These are phyloP conservation scores for Microcyclosporella mali DNA, from an alignment of 2,329 filamentous ascomycete genomes.

Conservation along the genomic window DNA sequence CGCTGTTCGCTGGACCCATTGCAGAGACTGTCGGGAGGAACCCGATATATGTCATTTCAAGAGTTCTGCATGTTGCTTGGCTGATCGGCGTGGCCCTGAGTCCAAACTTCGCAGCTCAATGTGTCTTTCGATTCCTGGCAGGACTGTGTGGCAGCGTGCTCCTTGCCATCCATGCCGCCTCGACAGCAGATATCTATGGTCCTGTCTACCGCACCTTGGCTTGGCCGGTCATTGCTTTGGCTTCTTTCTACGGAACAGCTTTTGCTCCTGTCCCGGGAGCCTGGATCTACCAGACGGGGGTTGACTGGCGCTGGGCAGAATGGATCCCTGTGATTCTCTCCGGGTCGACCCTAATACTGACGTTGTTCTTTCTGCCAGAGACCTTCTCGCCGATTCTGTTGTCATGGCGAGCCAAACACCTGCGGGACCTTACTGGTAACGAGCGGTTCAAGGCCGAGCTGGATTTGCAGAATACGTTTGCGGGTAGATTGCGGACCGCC, in stretches of 20 bases:
- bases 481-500: conserved; percentile 13
- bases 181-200: conserved; percentile 25
- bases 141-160: conserved; percentile 22
- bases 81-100: conserved; percentile 19
- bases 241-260: conserved; percentile 16
- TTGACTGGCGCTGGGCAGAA: conserved; percentile 35
- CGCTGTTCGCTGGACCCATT: conserved; percentile 35
- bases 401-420: conserved; percentile 30
- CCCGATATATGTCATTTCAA: conserved; percentile 20
- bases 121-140: conserved; percentile 24
- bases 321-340: conserved; percentile 31
- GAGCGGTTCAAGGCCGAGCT: conserved; percentile 19
- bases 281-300: conserved; percentile 9
- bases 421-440: conserved; percentile 20
- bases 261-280: conserved; percentile 15
- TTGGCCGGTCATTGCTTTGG: conserved; percentile 20
- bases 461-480: conserved; percentile 15
- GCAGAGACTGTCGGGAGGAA: conserved; percentile 36
- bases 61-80: conserved; percentile 16
- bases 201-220: conserved; percentile 19
- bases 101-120: conserved; percentile 21
- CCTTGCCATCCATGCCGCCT: conserved; percentile 22
- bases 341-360: conserved; percentile 16
- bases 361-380: conserved; percentile 43
- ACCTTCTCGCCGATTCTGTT: conserved; percentile 39